These are phyloP conservation scores for Leptosphaerulina australis DNA, from an alignment of 2,329 filamentous ascomycete species.

Conservation along the genomic window DNA sequence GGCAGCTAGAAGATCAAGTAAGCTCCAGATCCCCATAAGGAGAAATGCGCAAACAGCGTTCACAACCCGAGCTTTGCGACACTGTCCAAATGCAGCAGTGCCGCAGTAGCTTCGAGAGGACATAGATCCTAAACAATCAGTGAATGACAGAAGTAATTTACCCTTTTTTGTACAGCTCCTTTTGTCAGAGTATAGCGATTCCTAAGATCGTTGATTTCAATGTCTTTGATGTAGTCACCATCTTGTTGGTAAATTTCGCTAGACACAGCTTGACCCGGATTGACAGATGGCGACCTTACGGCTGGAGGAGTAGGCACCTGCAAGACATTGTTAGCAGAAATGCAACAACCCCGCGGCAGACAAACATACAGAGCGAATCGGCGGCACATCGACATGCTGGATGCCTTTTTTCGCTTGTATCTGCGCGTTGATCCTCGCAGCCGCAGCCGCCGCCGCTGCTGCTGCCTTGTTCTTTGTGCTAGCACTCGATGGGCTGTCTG, in stretches of 20 bases:
- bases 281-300: conserved; percentile 61
- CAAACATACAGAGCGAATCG: conserved; percentile 67
- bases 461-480: conserved; percentile 66
- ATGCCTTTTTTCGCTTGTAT: conserved; percentile 74
- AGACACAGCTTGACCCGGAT: conserved; percentile 56
- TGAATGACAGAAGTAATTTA: conserved; percentile 79
- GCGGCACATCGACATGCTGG: conserved; percentile 87
- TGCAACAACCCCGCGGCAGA: background rate
- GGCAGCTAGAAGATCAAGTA: conserved; percentile 54
- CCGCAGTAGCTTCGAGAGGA: conserved; percentile 39
- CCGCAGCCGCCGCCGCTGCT: conserved; percentile 82
- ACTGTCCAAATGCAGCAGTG: conserved; percentile 64
- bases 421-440: conserved; percentile 57
- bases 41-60: conserved; percentile 42
- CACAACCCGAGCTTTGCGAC: conserved; percentile 33
- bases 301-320: conserved; percentile 57
- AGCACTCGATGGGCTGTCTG: conserved; percentile 54
- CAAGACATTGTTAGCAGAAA: conserved; percentile 27
- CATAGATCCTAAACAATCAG: conserved; percentile 65
- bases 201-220: conserved; percentile 96
- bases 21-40: conserved; percentile 53
- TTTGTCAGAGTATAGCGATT: conserved; percentile 98
- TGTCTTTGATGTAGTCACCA: conserved; percentile 97
- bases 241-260: conserved; percentile 93
- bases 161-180: conserved; percentile 97